Conservation (phyloP, 1,284 basidiomycete genomes). For the Austropuccinia psidii region DNA sequence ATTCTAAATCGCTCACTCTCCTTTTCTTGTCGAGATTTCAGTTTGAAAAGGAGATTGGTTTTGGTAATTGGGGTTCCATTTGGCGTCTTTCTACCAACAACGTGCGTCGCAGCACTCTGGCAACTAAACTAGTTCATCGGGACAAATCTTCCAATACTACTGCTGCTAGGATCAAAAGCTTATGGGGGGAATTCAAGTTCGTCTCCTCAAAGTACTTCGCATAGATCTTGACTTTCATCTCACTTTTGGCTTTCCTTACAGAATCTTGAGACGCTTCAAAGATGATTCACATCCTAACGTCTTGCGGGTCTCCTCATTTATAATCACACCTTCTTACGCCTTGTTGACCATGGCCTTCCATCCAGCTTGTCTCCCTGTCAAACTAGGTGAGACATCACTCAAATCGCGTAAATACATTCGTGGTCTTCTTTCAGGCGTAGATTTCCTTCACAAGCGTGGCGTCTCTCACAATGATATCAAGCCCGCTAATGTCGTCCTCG, state of each 20-base stretch:
- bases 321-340: conserved; percentile 80
- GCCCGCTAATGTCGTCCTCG: conserved; percentile 50
- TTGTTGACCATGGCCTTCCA: conserved; percentile 63
- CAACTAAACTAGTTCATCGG: conserved; percentile 76
- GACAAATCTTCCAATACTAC: conserved; percentile 68
- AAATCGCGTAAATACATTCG: conserved; percentile 68
- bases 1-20: background rate
- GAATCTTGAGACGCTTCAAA: conserved; percentile 55
- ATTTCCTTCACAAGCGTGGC: conserved; percentile 73
- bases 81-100: conserved; percentile 10
- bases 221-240: conserved; percentile 62
- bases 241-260: conserved; percentile 66
- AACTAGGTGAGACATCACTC: conserved; percentile 63
- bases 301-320: conserved; percentile 81
- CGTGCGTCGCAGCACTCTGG: conserved; percentile 51
- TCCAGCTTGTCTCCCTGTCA: conserved; percentile 67
- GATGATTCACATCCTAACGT: conserved; percentile 53
- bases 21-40: background rate
- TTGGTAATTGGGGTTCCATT: conserved; percentile 23
- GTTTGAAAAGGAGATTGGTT: conserved; percentile 27
- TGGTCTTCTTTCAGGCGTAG: conserved; percentile 74
- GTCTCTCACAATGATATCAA: conserved; percentile 95
- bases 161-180: conserved; percentile 71
- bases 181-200: conserved; percentile 45
- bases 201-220: background rate